Percentiles rank a stretch among this genome's conserved stretches.
Evolutionary conservation across 306 rosid species (phyloP).

Genomic region (Oemleria cerasiformis): DNA sequence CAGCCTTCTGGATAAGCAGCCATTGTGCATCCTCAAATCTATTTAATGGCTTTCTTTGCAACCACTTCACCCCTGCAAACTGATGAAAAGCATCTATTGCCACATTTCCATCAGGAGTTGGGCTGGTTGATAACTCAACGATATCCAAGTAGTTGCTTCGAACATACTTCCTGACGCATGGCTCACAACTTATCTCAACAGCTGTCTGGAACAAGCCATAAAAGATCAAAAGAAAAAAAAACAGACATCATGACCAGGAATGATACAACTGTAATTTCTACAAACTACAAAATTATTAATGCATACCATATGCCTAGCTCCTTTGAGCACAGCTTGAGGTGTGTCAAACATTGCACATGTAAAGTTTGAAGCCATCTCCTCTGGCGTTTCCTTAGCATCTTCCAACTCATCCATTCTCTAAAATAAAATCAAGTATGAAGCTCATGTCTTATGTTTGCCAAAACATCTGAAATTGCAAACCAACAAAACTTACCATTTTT

Average conservation of each 20-base stretch:
- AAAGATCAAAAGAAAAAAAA: neutral
- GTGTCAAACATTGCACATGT: conserved; percentile 85
- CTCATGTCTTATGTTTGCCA: conserved; percentile 8
- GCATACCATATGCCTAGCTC: conserved; percentile 94
- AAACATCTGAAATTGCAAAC: conserved; percentile 21
- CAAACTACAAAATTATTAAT: conserved; percentile 5
- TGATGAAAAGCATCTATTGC: conserved; percentile 88
- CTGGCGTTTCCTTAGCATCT: conserved; percentile 97
- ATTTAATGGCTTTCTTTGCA: conserved; percentile 80
- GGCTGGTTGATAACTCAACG: conserved; percentile 80
- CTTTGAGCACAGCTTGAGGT: conserved; percentile 88
- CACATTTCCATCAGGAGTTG: conserved; percentile 70
- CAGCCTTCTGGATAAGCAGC: conserved; percentile 97
- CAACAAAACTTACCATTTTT: conserved; percentile 51
- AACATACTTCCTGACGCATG: conserved; percentile 87
- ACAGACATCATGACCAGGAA: conserved; percentile 4
- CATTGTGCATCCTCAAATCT: conserved; percentile 92
- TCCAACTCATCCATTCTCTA: conserved; percentile 82
- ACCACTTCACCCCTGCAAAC: conserved; percentile 85
- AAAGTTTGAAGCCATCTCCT: conserved; percentile 92
- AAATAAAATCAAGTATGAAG: conserved; percentile 15
- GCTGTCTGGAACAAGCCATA: conserved; percentile 67
- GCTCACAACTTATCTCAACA: conserved; percentile 98
- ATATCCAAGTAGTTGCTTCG: conserved; percentile 82
- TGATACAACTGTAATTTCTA: neutral